Evolutionary conservation across 441 rosid species (phyloP).

Genomic region (Croton setiger): DNA sequence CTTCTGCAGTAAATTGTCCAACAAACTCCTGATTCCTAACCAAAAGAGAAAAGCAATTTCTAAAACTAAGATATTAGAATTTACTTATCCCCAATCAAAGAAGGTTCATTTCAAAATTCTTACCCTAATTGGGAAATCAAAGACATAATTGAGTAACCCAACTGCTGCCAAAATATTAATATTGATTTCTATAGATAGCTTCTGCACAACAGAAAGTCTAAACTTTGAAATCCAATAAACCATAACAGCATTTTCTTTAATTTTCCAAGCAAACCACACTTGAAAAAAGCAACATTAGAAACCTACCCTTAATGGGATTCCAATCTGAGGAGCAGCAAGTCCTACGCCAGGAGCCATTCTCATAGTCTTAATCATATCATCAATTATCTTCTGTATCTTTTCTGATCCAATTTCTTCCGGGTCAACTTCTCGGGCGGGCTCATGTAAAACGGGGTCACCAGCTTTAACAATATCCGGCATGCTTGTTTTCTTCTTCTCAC

Average conservation of each 20-base stretch:
- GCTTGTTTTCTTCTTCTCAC: constrained; percentile 49
- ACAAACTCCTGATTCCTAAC: neutral
- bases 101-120: neutral
- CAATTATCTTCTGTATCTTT: constrained; percentile 76
- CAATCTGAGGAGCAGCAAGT: constrained; percentile 95
- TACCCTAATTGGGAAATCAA: neutral
- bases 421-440: constrained; percentile 71
- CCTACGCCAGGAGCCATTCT: constrained; percentile 92
- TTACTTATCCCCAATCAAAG: neutral
- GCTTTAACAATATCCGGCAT: constrained; percentile 72
- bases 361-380: constrained; percentile 72
- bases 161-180: neutral
- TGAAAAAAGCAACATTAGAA: neutral
- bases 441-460: constrained; percentile 91
- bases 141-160: neutral
- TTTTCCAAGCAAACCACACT: neutral
- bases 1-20: neutral
- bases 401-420: constrained; percentile 71
- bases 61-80: neutral
- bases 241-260: neutral
- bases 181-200: neutral
- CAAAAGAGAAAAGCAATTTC: neutral
- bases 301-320: constrained; percentile 67
- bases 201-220: neutral
- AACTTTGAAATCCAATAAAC: neutral